These are phyloP conservation scores for Termitomyces sp. DNA, from an alignment of 768 basidiomycete genomes.

Conservation along the genomic window DNA sequence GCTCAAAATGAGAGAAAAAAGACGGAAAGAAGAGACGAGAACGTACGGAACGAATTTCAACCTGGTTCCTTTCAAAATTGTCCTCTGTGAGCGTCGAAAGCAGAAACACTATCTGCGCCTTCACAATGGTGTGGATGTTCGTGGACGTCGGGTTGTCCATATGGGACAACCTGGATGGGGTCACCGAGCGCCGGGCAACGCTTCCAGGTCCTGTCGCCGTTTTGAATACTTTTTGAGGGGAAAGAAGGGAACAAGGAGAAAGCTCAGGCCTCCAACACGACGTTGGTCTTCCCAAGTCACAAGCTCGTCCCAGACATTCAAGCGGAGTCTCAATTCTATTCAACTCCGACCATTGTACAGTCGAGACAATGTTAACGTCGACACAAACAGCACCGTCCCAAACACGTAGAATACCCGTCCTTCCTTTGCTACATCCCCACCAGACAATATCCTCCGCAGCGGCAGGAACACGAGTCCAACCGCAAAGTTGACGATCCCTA, in stretches of 20 bases:
- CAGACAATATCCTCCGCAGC: conserved; percentile 70
- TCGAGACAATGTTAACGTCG: conserved; percentile 35
- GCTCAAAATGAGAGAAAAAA: conserved; percentile 14
- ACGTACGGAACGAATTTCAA: conserved; percentile 92
- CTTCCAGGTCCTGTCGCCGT: conserved; percentile 73
- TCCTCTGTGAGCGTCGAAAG: conserved; percentile 96
- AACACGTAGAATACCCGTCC: conserved; percentile 93
- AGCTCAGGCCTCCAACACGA: conserved; percentile 42
- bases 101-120: conserved; percentile 97
- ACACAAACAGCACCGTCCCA: conserved; percentile 49
- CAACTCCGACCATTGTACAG: conserved; percentile 35
- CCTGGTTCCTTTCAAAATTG: conserved; percentile 91
- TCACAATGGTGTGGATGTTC: conserved; percentile 90
- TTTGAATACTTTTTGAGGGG: conserved; percentile 49
- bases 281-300: conserved; percentile 40
- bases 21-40: conserved; percentile 15
- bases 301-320: conserved; percentile 24
- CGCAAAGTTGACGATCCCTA: conserved; percentile 84
- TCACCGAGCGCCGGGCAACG: conserved; percentile 70
- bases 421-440: conserved; percentile 58
- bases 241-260: conserved; percentile 34
- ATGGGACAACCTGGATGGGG: conserved; percentile 78
- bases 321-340: conserved; percentile 30
- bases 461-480: conserved; percentile 87
- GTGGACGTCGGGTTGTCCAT: conserved; percentile 85